phyloP scores from a whole-genome alignment of 192 early-diverging fungal genomes.

The Dissophora ornata region DNA sequence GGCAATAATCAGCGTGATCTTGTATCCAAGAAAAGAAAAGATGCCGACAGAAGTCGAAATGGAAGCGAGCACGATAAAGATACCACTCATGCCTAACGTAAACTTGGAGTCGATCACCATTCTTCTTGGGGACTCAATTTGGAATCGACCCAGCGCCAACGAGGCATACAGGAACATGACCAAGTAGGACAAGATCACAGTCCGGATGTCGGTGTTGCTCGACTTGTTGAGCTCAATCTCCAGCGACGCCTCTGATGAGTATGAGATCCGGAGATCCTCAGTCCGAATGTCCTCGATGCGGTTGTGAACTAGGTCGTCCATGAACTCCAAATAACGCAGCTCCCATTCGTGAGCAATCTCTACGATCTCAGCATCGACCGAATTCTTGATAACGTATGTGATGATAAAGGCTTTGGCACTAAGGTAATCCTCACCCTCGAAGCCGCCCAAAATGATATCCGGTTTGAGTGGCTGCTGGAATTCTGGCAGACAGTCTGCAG shows the following conservation, averaged over 20 bases:
- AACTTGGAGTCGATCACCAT: conserved; percentile 72
- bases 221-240: conserved; percentile 71
- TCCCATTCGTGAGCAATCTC: conserved; percentile 69
- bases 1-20: conserved; percentile 73
- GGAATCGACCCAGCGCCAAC: conserved; percentile 63
- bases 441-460: conserved; percentile 68
- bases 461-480: conserved; percentile 73
- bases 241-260: conserved; percentile 71
- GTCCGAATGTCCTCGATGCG: conserved; percentile 33
- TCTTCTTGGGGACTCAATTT: conserved; percentile 50
- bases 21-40: conserved; percentile 69
- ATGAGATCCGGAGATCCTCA: conserved; percentile 60
- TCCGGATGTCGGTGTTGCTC: conserved; percentile 67
- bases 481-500: conserved; percentile 66
- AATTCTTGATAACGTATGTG: conserved; percentile 70
- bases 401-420: conserved; percentile 66
- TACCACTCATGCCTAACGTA: conserved; percentile 67
- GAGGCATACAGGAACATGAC: conserved; percentile 76
- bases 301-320: conserved; percentile 42
- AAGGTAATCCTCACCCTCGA: conserved; percentile 49
- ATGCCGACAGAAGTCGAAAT: conserved; percentile 71
- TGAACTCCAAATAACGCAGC: conserved; percentile 44
- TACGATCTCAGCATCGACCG: conserved; percentile 48
- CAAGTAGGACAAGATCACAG: conserved; percentile 67
- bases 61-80: conserved; percentile 68